Percentiles rank a stretch among this genome's conserved stretches.
These are phyloP conservation scores for Metschnikowia reukaufii DNA, from an alignment of 805 yeast species.

Conservation along the genomic window DNA sequence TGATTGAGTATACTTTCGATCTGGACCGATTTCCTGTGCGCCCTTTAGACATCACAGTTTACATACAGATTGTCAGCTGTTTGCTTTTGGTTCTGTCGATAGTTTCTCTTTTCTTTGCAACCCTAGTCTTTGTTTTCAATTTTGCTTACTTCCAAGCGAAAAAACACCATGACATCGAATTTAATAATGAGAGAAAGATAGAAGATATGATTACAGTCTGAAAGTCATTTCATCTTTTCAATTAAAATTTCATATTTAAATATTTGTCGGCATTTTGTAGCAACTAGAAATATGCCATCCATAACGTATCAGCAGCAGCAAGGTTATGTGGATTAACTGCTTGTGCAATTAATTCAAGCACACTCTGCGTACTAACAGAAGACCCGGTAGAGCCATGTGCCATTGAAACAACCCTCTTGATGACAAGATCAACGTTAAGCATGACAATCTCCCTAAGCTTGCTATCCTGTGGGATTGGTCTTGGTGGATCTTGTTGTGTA, in stretches of 20 bases:
- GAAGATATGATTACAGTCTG: not conserved
- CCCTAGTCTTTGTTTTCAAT: conserved; percentile 10
- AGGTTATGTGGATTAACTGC: conserved; percentile 94
- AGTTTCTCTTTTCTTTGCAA: conserved; percentile 19
- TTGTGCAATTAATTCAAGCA: conserved; percentile 84
- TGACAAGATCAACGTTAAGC: conserved; percentile 81
- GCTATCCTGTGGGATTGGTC: conserved; percentile 78
- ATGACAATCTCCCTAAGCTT: conserved; percentile 85
- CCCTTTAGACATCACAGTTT: conserved; percentile 29
- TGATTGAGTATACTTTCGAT: conserved; percentile 29
- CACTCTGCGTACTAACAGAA: conserved; percentile 82
- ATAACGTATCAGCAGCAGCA: conserved; percentile 86
- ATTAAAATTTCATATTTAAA: not conserved
- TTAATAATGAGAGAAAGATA: not conserved
- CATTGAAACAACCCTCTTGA: conserved; percentile 74
- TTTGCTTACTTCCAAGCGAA: conserved; percentile 5
- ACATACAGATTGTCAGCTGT: conserved; percentile 25
- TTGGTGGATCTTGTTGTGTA: conserved; percentile 70
- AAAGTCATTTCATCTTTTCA: not conserved
- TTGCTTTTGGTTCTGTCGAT: conserved; percentile 15
- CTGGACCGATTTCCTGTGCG: conserved; percentile 13
- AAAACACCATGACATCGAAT: not conserved
- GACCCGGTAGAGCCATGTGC: conserved; percentile 60
- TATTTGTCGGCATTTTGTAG: not conserved
- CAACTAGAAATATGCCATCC: conserved; percentile 87